These are phyloP conservation scores for Aspergillus sp. DNA, from an alignment of 2,329 filamentous ascomycete species.

Conservation along the genomic window DNA sequence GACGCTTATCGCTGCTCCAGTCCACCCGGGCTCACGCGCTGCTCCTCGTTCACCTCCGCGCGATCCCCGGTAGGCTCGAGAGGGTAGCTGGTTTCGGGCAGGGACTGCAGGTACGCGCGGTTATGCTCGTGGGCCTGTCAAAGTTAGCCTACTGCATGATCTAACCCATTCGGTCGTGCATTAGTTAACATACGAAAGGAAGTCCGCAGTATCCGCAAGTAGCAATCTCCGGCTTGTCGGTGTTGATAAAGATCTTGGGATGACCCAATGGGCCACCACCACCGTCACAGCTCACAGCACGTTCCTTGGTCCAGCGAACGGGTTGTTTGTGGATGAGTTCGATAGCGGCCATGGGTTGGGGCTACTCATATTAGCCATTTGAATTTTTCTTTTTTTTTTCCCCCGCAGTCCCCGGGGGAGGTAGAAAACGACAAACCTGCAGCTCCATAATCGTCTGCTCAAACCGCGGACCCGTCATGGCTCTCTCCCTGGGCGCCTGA, in stretches of 20 bases:
- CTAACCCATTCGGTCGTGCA: not conserved
- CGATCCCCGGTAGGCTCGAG: constrained; percentile 54
- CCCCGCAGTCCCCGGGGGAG: not conserved
- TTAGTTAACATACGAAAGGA: constrained; percentile 64
- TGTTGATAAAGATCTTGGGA: constrained; percentile 93
- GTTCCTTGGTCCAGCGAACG: constrained; percentile 80
- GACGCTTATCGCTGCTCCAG: constrained; percentile 51
- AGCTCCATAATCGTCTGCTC: constrained; percentile 91
- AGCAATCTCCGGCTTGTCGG: constrained; percentile 91
- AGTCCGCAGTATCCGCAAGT: constrained; percentile 86
- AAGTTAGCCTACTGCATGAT: not conserved
- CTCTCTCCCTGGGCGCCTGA: constrained; percentile 70
- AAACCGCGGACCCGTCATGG: constrained; percentile 90
- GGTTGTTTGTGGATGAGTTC: constrained; percentile 94
- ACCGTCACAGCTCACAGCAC: constrained; percentile 79
- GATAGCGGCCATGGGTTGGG: constrained; percentile 81
- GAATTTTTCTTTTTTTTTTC: no score
- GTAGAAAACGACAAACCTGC: constrained; percentile 57
- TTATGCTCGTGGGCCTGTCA: constrained; percentile 80
- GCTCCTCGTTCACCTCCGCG: constrained; percentile 51
- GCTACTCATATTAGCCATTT: constrained; percentile 45
- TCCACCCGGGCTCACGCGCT: constrained; percentile 51
- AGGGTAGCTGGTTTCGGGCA: constrained; percentile 73
- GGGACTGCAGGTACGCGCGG: constrained; percentile 72
- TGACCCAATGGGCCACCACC: constrained; percentile 86